Percentiles rank a stretch among this genome's conserved stretches.
phyloP scores from a whole-genome alignment of 371 early-diverging fungal species.

The Mortierella sp. region DNA sequence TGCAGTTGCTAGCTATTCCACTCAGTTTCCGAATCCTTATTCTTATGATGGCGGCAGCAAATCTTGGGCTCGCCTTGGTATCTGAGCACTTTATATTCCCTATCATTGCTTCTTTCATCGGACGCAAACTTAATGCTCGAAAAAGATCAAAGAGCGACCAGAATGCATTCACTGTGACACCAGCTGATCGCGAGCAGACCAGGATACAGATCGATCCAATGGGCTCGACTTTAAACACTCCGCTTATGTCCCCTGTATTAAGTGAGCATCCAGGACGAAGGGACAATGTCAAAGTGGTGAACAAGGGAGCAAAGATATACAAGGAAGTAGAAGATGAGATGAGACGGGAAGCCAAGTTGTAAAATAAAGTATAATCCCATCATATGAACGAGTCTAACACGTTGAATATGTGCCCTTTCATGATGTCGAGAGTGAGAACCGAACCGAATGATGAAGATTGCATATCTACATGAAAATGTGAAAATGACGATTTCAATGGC shows the following conservation, averaged over 20 bases:
- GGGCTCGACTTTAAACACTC: conserved; percentile 2
- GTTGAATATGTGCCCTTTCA: not conserved
- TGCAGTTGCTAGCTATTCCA: conserved; percentile 44
- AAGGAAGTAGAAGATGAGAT: conserved; percentile 65
- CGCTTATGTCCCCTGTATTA: conserved; percentile 8
- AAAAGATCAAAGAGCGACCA: not conserved
- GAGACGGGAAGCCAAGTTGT: conserved; percentile 18
- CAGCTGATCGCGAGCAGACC: not conserved
- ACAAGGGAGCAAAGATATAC: conserved; percentile 60
- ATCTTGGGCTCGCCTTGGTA: conserved; percentile 25
- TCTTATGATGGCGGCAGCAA: conserved; percentile 25
- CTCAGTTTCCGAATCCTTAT: conserved; percentile 41
- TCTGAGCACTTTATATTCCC: conserved; percentile 40
- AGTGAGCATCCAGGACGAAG: not conserved
- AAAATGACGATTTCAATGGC: too few species aligned
- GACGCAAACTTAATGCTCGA: conserved; percentile 13
- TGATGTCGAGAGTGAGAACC: too few species aligned
- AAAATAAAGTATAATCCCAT: not conserved
- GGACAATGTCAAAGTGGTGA: not conserved
- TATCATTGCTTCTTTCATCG: conserved; percentile 33
- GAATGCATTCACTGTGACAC: not conserved
- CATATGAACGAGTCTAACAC: not conserved
- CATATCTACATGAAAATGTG: too few species aligned
- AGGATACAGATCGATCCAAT: conserved; percentile 12
- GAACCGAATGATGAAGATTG: too few species aligned